Conservation (phyloP, 169 alveolate genomes). For the Eimeria nieschulzi region DNA sequence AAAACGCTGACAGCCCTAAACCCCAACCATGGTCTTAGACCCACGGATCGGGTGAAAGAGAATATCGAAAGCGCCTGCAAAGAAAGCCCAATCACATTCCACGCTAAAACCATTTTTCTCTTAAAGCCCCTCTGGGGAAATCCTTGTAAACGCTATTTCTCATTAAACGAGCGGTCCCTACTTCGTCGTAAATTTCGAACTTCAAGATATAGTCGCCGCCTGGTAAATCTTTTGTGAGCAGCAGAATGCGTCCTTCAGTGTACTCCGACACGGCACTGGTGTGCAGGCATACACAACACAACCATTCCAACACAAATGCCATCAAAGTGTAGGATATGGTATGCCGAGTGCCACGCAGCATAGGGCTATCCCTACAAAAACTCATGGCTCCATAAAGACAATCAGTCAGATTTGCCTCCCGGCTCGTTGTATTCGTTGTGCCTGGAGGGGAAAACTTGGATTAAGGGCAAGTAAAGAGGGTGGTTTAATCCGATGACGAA, state of each 20-base stretch:
- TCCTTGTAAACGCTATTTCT: slow-evolving; percentile 5
- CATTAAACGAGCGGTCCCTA: background rate
- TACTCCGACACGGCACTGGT: slow-evolving; percentile 41
- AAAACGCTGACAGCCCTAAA: background rate
- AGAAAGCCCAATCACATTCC: background rate
- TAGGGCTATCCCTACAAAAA: too few relatives aligned
- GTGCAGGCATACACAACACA: background rate
- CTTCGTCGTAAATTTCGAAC: slow-evolving; percentile 52
- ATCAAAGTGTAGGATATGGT: too few relatives aligned
- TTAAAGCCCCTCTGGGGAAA: background rate
- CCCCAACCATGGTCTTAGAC: background rate
- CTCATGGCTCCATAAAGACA: too few relatives aligned
- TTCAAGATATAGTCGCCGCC: slow-evolving; percentile 61
- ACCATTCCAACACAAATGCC: background rate
- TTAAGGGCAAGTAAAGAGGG: too few relatives aligned
- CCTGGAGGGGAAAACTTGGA: too few relatives aligned
- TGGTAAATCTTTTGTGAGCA: slow-evolving; percentile 44
- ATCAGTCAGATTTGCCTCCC: too few relatives aligned
- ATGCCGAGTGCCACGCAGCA: too few relatives aligned
- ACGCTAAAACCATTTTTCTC: background rate
- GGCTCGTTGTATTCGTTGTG: too few relatives aligned
- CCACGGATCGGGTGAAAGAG: background rate
- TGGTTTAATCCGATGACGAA: background rate
- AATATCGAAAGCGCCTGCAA: background rate
- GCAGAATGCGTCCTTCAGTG: slow-evolving; percentile 57